These are phyloP conservation scores for Desmodesmus armatus DNA, from an alignment of 139 green algal genomes.

Conservation along the genomic window DNA sequence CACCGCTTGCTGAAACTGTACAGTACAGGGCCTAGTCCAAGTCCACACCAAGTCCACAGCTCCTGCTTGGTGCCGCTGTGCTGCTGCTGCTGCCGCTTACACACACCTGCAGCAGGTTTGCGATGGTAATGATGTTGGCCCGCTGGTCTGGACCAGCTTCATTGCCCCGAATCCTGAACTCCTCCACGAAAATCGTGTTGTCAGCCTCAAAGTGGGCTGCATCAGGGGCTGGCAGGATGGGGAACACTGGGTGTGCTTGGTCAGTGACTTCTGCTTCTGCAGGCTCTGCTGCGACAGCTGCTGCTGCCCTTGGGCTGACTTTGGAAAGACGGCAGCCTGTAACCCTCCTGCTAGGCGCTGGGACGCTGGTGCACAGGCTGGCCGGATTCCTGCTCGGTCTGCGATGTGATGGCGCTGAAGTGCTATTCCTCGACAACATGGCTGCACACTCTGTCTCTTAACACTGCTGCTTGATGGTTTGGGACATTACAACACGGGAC, in stretches of 20 bases:
- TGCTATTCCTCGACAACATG: too few species aligned
- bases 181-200: conserved; percentile 58
- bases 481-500: too few species aligned
- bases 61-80: too few species aligned
- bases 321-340: too few species aligned
- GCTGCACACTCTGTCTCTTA: too few species aligned
- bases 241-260: not conserved
- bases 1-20: not conserved
- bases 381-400: too few species aligned
- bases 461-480: too few species aligned
- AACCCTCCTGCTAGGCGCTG: too few species aligned
- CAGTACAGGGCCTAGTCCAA: not conserved
- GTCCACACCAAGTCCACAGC: not conserved
- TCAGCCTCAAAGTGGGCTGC: conserved; percentile 19
- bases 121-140: conserved; percentile 83
- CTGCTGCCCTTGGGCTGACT: too few species aligned
- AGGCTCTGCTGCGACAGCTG: not conserved
- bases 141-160: conserved; percentile 84
- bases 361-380: too few species aligned
- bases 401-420: too few species aligned
- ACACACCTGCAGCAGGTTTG: conserved; percentile 87
- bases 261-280: not conserved
- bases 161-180: conserved; percentile 81
- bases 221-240: conserved; percentile 14
- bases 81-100: not conserved